Evolutionary conservation across 345 rosid genomes (phyloP).

Genomic region (Citrus maxima): DNA sequence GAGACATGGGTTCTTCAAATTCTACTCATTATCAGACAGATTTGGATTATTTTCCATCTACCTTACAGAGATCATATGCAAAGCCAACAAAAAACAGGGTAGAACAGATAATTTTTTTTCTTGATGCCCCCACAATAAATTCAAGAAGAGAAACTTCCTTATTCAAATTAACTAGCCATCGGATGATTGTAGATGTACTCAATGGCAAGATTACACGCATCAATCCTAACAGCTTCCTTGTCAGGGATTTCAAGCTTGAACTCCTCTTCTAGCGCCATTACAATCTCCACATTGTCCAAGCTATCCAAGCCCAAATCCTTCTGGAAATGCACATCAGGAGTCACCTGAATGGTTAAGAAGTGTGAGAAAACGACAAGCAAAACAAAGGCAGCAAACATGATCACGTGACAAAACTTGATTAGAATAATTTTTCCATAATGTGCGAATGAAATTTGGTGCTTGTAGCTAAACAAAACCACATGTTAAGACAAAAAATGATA

Average conservation of each 20-base stretch:
- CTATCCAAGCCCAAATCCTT: conserved; percentile 88
- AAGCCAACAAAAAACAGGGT: conserved; percentile 9
- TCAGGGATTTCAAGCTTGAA: conserved; percentile 96
- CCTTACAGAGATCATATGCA: conserved; percentile 17
- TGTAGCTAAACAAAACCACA: neutral
- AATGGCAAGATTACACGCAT: conserved; percentile 76
- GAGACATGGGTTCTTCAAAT: conserved; percentile 8
- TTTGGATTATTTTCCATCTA: conserved; percentile 31
- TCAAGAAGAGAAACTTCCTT: conserved; percentile 8
- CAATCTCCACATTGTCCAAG: conserved; percentile 90
- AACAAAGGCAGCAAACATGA: neutral
- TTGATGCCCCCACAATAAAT: neutral
- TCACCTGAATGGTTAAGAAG: conserved; percentile 41
- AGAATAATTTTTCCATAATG: neutral
- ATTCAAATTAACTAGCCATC: conserved; percentile 53
- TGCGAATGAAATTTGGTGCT: neutral
- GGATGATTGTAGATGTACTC: conserved; percentile 87
- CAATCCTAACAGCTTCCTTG: conserved; percentile 91
- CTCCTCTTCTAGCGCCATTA: conserved; percentile 96
- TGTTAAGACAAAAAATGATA: neutral
- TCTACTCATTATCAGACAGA: conserved; percentile 21
- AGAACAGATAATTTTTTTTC: neutral
- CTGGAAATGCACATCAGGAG: conserved; percentile 79
- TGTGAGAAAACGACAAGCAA: neutral
- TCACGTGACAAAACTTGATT: neutral